Base-by-base conservation (phyloP, 257 asterid genomes). In the Dorcoceras hygrometricum region DNA sequence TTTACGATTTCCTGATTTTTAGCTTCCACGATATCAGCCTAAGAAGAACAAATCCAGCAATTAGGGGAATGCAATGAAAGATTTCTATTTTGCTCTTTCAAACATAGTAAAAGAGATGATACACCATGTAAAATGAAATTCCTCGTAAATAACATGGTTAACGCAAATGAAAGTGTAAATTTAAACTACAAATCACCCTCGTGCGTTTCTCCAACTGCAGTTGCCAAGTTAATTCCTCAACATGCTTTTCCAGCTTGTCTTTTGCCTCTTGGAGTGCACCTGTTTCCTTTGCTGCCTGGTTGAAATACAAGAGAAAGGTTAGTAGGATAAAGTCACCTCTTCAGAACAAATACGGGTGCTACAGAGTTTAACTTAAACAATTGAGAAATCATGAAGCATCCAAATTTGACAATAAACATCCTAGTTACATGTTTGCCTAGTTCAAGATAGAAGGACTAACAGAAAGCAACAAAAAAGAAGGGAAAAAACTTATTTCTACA, bases 211-310 rank as follows among this genome's bases (percentile, higher is more conserved):
- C 96, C 75, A 74, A 70, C 78, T 87, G 81, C 71, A 91, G 76
- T 77, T 77, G 78, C 80, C 76, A 79, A 66, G 80, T 89, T 62
- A 91, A 75, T 48, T 89, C 96, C 75, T 89, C 84, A 65, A 91
- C 90, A 80, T 89, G 78, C 77, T 78, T 76, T 78, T 87, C 97
- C 79, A 89, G 81, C 80, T 73, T 80, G 72, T 73, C 64, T 79
- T 83, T 89, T 77, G 97, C 95, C 55, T 77, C 97, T 84, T 89
- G 96, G 76, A 89, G 89, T 58, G 96, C 94, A 69, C 86, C 94
- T 63, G 95, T 84, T 79, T 91, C 96, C 78, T 73, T 91, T 57
- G 98, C 94, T 76, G 95, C 95, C 98, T 91, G 83, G 67, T 48
- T 46, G 23, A 73, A 39, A 80, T 23, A 1, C 50, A 11, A 39